Conservation (phyloP, 495 filamentous ascomycete genomes). For the Penicillium robsamsonii region DNA sequence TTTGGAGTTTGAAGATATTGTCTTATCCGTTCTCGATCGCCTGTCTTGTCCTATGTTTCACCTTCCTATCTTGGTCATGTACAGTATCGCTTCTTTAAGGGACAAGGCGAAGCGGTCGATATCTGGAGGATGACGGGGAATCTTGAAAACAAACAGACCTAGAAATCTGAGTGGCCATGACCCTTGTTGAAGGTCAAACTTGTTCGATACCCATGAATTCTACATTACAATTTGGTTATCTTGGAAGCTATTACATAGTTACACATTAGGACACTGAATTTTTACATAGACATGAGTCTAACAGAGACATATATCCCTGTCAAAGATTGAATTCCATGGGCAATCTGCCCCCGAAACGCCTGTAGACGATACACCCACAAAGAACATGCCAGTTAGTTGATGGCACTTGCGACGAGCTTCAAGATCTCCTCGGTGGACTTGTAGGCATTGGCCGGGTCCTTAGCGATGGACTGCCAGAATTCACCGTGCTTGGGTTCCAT, state of each 20-base stretch:
- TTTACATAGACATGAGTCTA: not conserved
- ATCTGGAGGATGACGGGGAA: not conserved
- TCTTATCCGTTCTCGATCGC: conserved; percentile 13
- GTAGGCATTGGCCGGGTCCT: conserved; percentile 76
- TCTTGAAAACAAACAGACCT: conserved; percentile 7
- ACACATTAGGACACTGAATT: not conserved
- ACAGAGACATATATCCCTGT: not conserved
- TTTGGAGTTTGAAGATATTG: conserved; percentile 29
- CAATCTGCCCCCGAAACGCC: conserved; percentile 13
- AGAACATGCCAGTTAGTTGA: conserved; percentile 18
- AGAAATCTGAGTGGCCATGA: conserved; percentile 18
- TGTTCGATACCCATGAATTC: conserved; percentile 40
- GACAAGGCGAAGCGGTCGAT: conserved; percentile 2
- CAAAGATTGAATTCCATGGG: conserved; percentile 11
- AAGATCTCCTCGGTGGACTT: conserved; percentile 77
- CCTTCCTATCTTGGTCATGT: conserved; percentile 18
- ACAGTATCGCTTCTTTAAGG: conserved; percentile 20
- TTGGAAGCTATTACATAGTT: not conserved
- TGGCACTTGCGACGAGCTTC: conserved; percentile 62
- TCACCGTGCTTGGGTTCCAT: conserved; percentile 91
- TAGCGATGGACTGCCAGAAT: conserved; percentile 81
- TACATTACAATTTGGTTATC: conserved; percentile 15
- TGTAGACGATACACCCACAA: not conserved
- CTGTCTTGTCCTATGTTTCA: conserved; percentile 6
- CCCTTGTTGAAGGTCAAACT: conserved; percentile 19